Conservation (phyloP, 2,329 filamentous ascomycete species). For the Colletotrichum camelliae region DNA sequence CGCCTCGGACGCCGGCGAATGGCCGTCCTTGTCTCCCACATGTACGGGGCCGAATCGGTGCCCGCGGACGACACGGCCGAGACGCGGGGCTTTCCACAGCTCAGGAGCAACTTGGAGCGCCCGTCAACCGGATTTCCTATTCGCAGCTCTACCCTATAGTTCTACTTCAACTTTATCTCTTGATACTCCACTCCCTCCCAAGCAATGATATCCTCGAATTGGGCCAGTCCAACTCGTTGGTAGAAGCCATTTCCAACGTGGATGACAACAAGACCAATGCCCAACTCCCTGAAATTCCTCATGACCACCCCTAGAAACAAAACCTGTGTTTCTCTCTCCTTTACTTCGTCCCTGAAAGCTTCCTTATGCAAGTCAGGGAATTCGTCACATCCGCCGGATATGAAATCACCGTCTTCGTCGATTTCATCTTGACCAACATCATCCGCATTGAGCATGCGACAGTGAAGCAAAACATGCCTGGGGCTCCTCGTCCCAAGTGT, state of each 20-base stretch:
- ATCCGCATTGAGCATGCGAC: neutral
- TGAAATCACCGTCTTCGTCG: neutral
- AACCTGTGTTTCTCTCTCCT: neutral
- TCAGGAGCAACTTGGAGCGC: neutral
- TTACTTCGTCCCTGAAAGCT: neutral
- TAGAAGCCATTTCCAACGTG: neutral
- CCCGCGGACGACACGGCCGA: neutral
- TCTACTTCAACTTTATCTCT: neutral
- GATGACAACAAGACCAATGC: neutral
- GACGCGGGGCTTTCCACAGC: neutral
- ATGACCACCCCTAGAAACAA: neutral
- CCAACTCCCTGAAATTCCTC: neutral
- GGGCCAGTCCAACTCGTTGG: neutral
- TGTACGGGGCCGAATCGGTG: neutral
- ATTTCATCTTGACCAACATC: neutral
- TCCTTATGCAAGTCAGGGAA: neutral
- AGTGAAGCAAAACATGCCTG: neutral
- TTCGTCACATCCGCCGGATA: neutral
- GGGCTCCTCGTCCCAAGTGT: neutral
- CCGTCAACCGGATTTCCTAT: rapidly evolving
- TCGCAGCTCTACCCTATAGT: neutral
- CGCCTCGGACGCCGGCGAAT: neutral
- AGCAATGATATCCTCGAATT: neutral
- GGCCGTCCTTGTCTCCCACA: neutral
- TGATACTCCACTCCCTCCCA: neutral